Percentiles rank a stretch among this genome's conserved stretches.
Evolutionary conservation across 352 stramenopile genomes (phyloP).

Genomic region (Globisporangium iwayamae): DNA sequence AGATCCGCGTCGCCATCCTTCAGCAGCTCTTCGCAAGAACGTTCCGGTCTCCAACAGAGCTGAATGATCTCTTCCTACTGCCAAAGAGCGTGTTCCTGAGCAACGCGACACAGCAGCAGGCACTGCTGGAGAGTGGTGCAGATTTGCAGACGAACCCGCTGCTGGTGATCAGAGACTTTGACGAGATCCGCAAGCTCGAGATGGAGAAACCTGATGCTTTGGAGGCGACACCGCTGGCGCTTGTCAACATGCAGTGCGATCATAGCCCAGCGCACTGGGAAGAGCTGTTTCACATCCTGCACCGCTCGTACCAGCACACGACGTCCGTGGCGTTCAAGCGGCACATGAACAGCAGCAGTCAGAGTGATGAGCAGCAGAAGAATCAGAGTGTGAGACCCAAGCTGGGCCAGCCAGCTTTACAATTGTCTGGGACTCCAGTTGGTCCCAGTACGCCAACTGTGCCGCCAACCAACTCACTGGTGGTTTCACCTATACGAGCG

Average conservation of each 20-base stretch:
- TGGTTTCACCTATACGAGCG: neutral
- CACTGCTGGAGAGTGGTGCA: neutral
- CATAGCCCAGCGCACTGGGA: conserved; percentile 29
- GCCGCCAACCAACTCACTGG: neutral
- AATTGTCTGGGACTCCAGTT: neutral
- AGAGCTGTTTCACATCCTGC: conserved; percentile 40
- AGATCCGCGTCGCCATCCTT: conserved; percentile 16
- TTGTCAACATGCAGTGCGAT: conserved; percentile 38
- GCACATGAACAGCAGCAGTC: neutral
- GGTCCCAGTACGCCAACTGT: neutral
- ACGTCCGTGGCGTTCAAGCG: conserved; percentile 21
- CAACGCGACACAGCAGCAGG: neutral
- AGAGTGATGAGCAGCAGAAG: neutral
- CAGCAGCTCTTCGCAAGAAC: conserved; percentile 14
- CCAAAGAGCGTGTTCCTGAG: conserved; percentile 12
- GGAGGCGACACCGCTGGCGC: conserved; percentile 32
- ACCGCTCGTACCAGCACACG: conserved; percentile 25
- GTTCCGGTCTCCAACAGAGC: conserved; percentile 2
- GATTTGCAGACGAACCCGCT: conserved; percentile 15
- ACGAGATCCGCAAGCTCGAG: conserved; percentile 32
- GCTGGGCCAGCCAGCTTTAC: neutral
- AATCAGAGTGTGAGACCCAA: neutral
- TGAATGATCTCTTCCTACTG: conserved; percentile 8
- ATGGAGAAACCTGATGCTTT: conserved; percentile 31
- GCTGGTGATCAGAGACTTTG: conserved; percentile 27